Percentiles rank a stretch among this genome's conserved stretches.
These are phyloP conservation scores for Syncephalastrum monosporum DNA, from an alignment of 371 early-diverging fungal species.

Conservation along the genomic window DNA sequence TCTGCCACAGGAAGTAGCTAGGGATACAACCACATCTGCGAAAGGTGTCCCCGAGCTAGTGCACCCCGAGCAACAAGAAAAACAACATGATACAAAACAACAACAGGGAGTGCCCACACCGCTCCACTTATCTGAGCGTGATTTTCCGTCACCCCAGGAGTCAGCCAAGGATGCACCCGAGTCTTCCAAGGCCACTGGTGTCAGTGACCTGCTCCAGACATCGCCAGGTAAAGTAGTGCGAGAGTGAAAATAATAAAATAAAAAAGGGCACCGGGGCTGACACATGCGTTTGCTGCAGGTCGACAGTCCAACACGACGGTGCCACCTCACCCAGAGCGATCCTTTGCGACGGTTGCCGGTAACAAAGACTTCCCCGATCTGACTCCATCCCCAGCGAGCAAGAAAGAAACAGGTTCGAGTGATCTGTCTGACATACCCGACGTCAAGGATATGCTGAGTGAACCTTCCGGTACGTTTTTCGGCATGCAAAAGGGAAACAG, in stretches of 20 bases:
- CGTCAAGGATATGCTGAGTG: constrained; percentile 40
- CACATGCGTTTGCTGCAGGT: neutral
- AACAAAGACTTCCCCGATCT: constrained; percentile 37
- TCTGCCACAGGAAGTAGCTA: constrained; percentile 24
- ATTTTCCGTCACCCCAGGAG: constrained; percentile 38
- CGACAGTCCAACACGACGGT: constrained; percentile 15
- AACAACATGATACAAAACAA: neutral
- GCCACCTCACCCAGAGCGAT: constrained; percentile 41
- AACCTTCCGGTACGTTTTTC: constrained; percentile 21
- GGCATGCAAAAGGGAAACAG: neutral
- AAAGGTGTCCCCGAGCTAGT: constrained; percentile 36
- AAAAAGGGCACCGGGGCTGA: neutral
- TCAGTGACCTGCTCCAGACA: constrained; percentile 22
- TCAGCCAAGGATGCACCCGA: constrained; percentile 2
- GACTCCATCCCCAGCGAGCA: constrained; percentile 10
- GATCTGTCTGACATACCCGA: constrained; percentile 35
- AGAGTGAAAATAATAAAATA: neutral
- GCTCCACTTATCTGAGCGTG: constrained; percentile 13
- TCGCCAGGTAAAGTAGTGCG: constrained; percentile 8
- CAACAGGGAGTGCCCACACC: neutral
- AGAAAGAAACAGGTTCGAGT: neutral
- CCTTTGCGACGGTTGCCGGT: constrained; percentile 39
- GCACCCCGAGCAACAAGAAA: neutral
- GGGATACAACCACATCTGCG: constrained; percentile 14
- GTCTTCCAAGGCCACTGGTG: constrained; percentile 27